Evolutionary conservation across 306 rosid species (phyloP).

Genomic region (Biancaea sappan): DNA sequence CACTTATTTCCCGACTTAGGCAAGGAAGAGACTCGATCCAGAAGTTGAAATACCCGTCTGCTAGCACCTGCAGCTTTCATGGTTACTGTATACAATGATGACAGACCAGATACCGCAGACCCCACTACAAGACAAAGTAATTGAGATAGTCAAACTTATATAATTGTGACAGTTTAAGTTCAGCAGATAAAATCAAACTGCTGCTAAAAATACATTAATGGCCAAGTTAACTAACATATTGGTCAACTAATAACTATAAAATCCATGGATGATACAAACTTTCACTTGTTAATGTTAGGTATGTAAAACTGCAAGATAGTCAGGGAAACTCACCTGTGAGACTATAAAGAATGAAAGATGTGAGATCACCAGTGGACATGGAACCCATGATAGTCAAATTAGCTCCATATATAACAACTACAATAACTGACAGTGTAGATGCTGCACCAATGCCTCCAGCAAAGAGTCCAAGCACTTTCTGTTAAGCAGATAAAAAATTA

Average conservation of each 20-base stretch:
- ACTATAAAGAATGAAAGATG: slow-evolving; percentile 90
- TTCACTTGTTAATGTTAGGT: not conserved
- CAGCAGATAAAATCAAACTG: slow-evolving; percentile 29
- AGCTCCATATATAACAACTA: slow-evolving; percentile 84
- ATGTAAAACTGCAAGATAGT: slow-evolving; percentile 19
- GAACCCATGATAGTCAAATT: slow-evolving; percentile 69
- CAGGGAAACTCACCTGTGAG: slow-evolving; percentile 63
- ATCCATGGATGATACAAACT: slow-evolving; percentile 5
- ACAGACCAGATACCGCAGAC: slow-evolving; percentile 70
- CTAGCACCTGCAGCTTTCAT: slow-evolving; percentile 95
- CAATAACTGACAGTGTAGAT: slow-evolving; percentile 70
- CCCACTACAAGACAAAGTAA: slow-evolving; percentile 60
- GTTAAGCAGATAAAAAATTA: slow-evolving; percentile 32
- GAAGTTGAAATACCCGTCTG: slow-evolving; percentile 80
- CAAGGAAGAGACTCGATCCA: slow-evolving; percentile 78
- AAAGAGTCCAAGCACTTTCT: slow-evolving; percentile 79
- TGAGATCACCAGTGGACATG: slow-evolving; percentile 72
- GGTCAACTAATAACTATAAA: slow-evolving; percentile 20
- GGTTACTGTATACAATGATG: slow-evolving; percentile 67
- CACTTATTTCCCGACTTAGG: slow-evolving; percentile 64
- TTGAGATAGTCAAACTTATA: slow-evolving; percentile 24
- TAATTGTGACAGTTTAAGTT: slow-evolving; percentile 17
- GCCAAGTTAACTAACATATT: slow-evolving; percentile 11
- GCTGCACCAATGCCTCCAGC: slow-evolving; percentile 85
- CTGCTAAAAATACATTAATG: slow-evolving; percentile 3